phyloP scores from a whole-genome alignment of 2,329 filamentous ascomycete genomes.

The Botrytis tulipae region DNA sequence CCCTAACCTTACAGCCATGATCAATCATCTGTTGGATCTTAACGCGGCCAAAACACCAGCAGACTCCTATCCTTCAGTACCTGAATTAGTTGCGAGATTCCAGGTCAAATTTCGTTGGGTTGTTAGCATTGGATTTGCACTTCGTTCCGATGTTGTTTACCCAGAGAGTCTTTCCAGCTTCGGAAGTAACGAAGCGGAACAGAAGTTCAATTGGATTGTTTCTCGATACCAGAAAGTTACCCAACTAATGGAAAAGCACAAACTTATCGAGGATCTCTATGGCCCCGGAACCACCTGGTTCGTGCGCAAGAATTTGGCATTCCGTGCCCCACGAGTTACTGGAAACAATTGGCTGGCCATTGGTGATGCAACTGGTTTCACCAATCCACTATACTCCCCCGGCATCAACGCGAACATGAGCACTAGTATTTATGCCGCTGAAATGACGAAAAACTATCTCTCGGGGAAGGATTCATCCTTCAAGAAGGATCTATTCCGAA shows the following conservation, averaged over 20 bases:
- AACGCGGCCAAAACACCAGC: slow-evolving; percentile 25
- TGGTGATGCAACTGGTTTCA: slow-evolving; percentile 37
- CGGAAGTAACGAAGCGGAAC: slow-evolving; percentile 32
- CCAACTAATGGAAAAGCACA: slow-evolving; percentile 30
- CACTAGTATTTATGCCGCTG: slow-evolving; percentile 23
- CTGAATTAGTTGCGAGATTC: slow-evolving; percentile 31
- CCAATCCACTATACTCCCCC: slow-evolving; percentile 36
- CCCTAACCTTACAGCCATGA: slow-evolving; percentile 33
- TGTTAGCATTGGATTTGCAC: slow-evolving; percentile 33
- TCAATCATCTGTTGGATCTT: slow-evolving; percentile 34
- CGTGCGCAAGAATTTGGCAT: slow-evolving; percentile 30
- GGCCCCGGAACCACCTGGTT: slow-evolving; percentile 32
- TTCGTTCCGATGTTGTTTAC: slow-evolving; percentile 27
- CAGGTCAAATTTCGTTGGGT: slow-evolving; percentile 32
- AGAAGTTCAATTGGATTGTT: slow-evolving; percentile 35
- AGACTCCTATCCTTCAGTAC: slow-evolving; percentile 29
- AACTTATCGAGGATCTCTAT: slow-evolving; percentile 30
- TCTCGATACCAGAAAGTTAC: slow-evolving; percentile 30
- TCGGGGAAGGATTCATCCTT: background rate
- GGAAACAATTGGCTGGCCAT: slow-evolving; percentile 35
- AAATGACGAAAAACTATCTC: slow-evolving; percentile 24
- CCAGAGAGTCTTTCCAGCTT: slow-evolving; percentile 30
- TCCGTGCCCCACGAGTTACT: slow-evolving; percentile 30
- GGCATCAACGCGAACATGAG: slow-evolving; percentile 35
- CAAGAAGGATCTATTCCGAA: slow-evolving; percentile 1